A percentile compares a stretch with the other conserved stretches of the same genome.
phyloP scores from a whole-genome alignment of 306 rosid species.

The Begonia peltatifolia region DNA sequence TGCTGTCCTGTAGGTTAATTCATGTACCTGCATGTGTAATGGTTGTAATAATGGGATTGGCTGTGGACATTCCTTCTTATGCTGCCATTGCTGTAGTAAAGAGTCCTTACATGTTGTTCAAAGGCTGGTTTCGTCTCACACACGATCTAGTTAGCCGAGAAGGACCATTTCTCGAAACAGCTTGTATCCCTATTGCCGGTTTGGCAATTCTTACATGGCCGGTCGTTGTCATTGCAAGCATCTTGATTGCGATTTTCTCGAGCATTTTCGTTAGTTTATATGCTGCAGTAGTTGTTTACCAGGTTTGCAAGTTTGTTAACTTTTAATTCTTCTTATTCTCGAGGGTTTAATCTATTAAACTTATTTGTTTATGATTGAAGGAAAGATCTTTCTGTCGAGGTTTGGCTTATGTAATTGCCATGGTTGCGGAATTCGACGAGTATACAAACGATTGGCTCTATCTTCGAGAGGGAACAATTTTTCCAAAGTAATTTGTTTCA shows the following conservation, averaged over 20 bases:
- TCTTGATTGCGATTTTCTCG: conserved; percentile 41
- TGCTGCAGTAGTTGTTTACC: conserved; percentile 59
- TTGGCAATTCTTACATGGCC: conserved; percentile 81
- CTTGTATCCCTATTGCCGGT: conserved; percentile 82
- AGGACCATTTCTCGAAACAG: conserved; percentile 87
- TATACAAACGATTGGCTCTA: conserved; percentile 84
- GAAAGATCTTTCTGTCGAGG: conserved; percentile 75
- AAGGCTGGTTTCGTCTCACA: conserved; percentile 61
- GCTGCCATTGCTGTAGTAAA: conserved; percentile 54
- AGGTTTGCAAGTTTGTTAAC: conserved; percentile 34
- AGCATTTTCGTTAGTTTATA: conserved; percentile 65
- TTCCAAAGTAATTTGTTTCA: conserved; percentile 46
- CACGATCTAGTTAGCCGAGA: conserved; percentile 72
- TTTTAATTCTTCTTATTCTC: background rate
- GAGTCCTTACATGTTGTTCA: conserved; percentile 64
- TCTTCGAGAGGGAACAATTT: conserved; percentile 64
- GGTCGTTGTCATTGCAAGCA: conserved; percentile 55
- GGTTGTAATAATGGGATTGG: conserved; percentile 44
- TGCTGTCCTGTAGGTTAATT: conserved; percentile 41
- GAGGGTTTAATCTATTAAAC: conserved; percentile 7
- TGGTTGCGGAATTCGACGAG: conserved; percentile 89
- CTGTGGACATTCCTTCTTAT: conserved; percentile 51
- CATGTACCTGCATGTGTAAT: conserved; percentile 60
- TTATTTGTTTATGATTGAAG: conserved; percentile 24
- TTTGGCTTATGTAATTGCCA: conserved; percentile 58